A percentile compares a stretch with the other conserved stretches of the same genome.
phyloP scores from a whole-genome alignment of 2,329 filamentous ascomycete species.

The Colletotrichum trifolii region DNA sequence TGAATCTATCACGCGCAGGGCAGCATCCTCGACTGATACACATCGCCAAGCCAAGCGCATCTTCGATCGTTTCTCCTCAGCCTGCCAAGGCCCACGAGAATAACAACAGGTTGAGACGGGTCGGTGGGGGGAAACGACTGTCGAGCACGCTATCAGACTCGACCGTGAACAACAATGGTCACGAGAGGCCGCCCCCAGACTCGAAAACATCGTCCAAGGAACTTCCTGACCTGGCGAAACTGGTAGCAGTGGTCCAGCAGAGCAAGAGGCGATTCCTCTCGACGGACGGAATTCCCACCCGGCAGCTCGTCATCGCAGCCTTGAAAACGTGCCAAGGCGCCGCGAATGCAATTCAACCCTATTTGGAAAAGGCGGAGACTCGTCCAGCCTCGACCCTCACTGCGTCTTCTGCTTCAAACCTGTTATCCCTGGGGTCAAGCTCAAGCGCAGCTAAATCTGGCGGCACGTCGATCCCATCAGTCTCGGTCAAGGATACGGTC shows the following conservation, averaged over 20 bases:
- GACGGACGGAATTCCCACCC: conserved; percentile 56
- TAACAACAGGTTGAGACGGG: conserved; percentile 22
- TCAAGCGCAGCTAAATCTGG: conserved; percentile 35
- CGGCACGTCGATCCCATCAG: conserved; percentile 33
- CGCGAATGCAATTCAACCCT: conserved; percentile 56
- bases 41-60: conserved; percentile 36
- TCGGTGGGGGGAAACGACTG: conserved; percentile 13
- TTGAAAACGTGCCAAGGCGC: conserved; percentile 58
- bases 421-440: conserved; percentile 47
- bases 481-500: conserved; percentile 55
- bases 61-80: conserved; percentile 25
- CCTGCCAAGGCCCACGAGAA: conserved; percentile 26
- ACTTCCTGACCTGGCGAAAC: conserved; percentile 51
- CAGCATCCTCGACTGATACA: conserved; percentile 31
- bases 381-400: conserved; percentile 61
- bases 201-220: conserved; percentile 36
- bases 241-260: conserved; percentile 55
- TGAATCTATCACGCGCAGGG: conserved; percentile 45
- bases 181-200: conserved; percentile 13
- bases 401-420: conserved; percentile 46
- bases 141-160: conserved; percentile 22
- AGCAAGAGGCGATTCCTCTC: conserved; percentile 56
- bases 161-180: conserved; percentile 8
- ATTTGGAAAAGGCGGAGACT: conserved; percentile 51
- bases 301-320: conserved; percentile 55